Evolutionary conservation across 768 basidiomycete genomes (phyloP), one percentile per base, ranked within the genome.

Genomic region (Leccinum obscurum): DNA sequence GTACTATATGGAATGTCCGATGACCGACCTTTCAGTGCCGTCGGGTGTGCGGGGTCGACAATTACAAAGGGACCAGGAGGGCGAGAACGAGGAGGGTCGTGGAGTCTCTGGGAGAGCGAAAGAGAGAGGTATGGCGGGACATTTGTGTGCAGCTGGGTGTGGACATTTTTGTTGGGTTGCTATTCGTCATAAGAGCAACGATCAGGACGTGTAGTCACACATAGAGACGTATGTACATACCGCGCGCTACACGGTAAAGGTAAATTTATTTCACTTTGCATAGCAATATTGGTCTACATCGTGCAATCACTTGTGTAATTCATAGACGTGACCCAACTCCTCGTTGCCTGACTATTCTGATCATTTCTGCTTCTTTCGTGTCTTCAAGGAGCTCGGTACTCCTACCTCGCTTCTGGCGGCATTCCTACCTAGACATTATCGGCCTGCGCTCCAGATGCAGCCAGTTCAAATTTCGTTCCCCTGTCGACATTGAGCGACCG

Each of bases 151-250:
- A 14, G 83, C 89, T 48, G 92, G 91, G 4, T 93, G 91, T 73
- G 91, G 92, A 0, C 92, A 93, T 75, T 82, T 81, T 64, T 93
- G 91, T 65, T 92, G 90, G 90, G 83, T 82, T 15, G 77, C 79
- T n/a, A 52, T 72, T n/a, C 41, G 41, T 41, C 41, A 41, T 7
- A 41, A 41, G 41, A 48, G 39, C 6, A 58, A 53, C 28, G 61
- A 56, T n/a, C 58, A 34, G 52, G 65, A 52, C 46, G 30, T 10
- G 22, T 48, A 44, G 41, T 44, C 8, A 9, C 14, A 9, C 0
- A 39, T 39, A 9, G 37, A 39, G 28, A 28, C 28, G 28, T 28
- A 28, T 6, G 37, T 15, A 7, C 37, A 15, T 37, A 15, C 37
- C 14, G 37, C 37, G 14, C 14, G 34, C 34, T 34, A 15, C 37